Conservation (phyloP, 1,284 basidiomycete genomes). For the Bondarzewia mesenterica region DNA sequence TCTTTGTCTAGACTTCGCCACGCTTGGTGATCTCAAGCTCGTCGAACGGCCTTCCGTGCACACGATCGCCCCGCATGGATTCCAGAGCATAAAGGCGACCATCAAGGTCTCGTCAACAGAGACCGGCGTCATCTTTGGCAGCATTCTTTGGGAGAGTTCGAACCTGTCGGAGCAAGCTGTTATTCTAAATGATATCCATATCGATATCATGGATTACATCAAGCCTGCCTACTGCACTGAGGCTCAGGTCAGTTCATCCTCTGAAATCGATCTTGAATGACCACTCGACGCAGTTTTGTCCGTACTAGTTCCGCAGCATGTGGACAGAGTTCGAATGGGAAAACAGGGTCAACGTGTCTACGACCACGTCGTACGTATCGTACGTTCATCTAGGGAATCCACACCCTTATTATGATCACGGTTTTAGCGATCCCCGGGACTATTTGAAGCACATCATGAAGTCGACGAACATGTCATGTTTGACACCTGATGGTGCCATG, state of each 20-base stretch:
- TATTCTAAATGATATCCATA: slow-evolving; percentile 95
- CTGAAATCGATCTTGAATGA: slow-evolving; percentile 3
- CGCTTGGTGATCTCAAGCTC: slow-evolving; percentile 94
- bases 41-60: slow-evolving; percentile 92
- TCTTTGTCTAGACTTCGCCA: slow-evolving; percentile 95
- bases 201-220: slow-evolving; percentile 99
- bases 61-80: slow-evolving; percentile 92
- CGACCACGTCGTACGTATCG: slow-evolving; percentile 57
- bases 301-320: slow-evolving; percentile 81
- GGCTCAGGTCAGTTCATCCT: slow-evolving; percentile 59
- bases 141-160: slow-evolving; percentile 94
- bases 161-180: slow-evolving; percentile 83
- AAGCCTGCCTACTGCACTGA: slow-evolving; percentile 96
- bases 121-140: slow-evolving; percentile 97
- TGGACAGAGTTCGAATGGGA: slow-evolving; percentile 99
- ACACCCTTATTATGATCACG: neutral
- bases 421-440: slow-evolving; percentile 63
- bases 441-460: slow-evolving; percentile 90
- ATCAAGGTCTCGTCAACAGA: slow-evolving; percentile 98
- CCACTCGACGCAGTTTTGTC: neutral
- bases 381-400: neutral
- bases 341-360: slow-evolving; percentile 92
- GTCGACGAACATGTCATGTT: slow-evolving; percentile 91
- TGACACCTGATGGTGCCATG: slow-evolving; percentile 89
- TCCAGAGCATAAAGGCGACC: slow-evolving; percentile 98